Evolutionary conservation across 2,329 filamentous ascomycete genomes (phyloP), one percentile per base, ranked within the genome.

Genomic region (Botrytis pseudocinerea): DNA sequence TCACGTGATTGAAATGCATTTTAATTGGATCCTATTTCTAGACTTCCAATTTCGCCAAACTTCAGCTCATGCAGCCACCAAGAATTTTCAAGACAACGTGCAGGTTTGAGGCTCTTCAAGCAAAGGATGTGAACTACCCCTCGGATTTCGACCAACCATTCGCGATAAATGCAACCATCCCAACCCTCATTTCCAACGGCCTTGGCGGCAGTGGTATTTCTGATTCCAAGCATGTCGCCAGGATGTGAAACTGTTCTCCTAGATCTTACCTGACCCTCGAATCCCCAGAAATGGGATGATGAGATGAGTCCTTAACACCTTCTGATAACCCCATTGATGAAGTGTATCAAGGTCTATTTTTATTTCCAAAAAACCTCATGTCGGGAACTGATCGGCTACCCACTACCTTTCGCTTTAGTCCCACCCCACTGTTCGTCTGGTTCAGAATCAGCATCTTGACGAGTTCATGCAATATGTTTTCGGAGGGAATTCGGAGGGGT

Each of bases 21-120:
- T 42, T 64, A 18, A 42, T 68, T 42, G 65, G 35, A 54, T 57
- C 57, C 35, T 68, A 72, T 72, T 68, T 72, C 65, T 7, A 60
- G 62, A 68, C 8, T 48, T 69, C 42, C 32, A 60, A 66, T 72
- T 48, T 60, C 63, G 22, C 63, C 32, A 44, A 51, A 10, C 42
- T 71, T 71, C 70, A 72, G 70, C 63, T 72, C 40, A 54, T 69
- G 70, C 70, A 72, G 63, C 70, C 70, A 72, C 42, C 51, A 63
- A 7, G 51, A 57, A 14, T 2, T 42, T 68, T 22, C 22, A 57
- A 68, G 48, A 42, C 35, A 42, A 40, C 46, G 28, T 65, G 38
- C 64, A 54, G 40, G 4, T 6, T 54, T 68, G 48, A 68, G 64
- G 65, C 65, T 68, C 65, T 57, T 54, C 7, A 65, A 48, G 42